phyloP scores from a whole-genome alignment of 2,329 filamentous ascomycete species.

The Botrytis porri region DNA sequence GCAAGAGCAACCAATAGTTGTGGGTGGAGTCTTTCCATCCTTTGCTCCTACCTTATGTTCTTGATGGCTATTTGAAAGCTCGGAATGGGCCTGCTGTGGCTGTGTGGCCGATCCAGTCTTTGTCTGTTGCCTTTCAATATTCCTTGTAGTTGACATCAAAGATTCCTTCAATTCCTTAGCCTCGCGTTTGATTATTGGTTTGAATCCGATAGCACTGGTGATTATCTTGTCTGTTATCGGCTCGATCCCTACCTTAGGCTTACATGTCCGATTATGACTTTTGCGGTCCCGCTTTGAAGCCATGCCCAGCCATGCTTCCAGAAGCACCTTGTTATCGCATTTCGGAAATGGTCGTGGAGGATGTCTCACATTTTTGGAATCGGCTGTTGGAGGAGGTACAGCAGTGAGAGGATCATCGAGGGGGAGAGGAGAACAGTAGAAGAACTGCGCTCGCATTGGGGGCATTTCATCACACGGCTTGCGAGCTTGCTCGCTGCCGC shows the following conservation, averaged over 20 bases:
- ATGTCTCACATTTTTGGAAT: constrained; percentile 53
- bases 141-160: background rate
- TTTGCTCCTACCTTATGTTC: background rate
- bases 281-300: constrained; percentile 47
- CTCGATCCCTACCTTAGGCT: constrained; percentile 7
- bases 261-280: constrained; percentile 43
- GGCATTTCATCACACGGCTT: constrained; percentile 48
- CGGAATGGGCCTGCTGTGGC: background rate
- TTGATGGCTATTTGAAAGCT: background rate
- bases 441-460: constrained; percentile 69
- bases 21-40: background rate
- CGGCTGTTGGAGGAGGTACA: constrained; percentile 48
- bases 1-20: constrained; percentile 4
- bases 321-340: constrained; percentile 75
- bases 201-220: background rate
- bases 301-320: constrained; percentile 71
- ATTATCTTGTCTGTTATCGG: background rate
- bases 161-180: background rate
- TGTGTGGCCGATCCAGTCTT: background rate
- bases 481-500: background rate
- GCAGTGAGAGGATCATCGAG: constrained; percentile 87
- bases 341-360: constrained; percentile 74
- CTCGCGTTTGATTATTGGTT: constrained; percentile 4
- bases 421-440: constrained; percentile 77
- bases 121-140: background rate